Percentiles rank a stretch among this genome's conserved stretches.
Evolutionary conservation across 768 basidiomycete species (phyloP).

Genomic region (Calocybe cyanea): DNA sequence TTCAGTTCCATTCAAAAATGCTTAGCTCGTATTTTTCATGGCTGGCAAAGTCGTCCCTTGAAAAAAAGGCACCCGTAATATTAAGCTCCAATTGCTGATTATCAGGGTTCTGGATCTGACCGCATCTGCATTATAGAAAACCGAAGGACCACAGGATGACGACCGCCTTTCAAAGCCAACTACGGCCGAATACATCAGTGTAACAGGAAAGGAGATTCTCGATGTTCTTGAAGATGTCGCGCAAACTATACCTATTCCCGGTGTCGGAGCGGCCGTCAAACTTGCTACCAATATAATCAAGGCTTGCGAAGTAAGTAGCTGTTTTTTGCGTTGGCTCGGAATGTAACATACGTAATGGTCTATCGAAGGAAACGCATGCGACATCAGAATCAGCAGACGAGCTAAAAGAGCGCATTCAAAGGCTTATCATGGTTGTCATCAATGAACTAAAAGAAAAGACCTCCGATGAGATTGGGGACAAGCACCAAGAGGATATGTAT

Average conservation of each 20-base stretch:
- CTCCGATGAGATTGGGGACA: background rate
- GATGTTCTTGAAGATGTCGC: slow-evolving; percentile 5
- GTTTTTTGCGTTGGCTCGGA: background rate
- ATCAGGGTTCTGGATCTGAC: no score
- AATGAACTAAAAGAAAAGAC: slow-evolving; percentile 9
- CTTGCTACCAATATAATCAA: slow-evolving; percentile 3
- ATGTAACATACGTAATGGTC: background rate
- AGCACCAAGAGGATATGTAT: background rate
- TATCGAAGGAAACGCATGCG: slow-evolving; percentile 4
- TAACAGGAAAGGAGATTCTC: slow-evolving; percentile 6
- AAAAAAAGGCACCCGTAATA: no score
- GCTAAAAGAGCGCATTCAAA: slow-evolving; percentile 7
- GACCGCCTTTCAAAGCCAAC: no score
- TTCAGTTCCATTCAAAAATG: no score
- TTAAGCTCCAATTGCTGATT: background rate
- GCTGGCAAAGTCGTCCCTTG: no score
- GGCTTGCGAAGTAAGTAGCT: slow-evolving; percentile 11
- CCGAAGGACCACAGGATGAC: no score
- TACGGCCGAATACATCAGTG: slow-evolving; percentile 2
- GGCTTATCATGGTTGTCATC: slow-evolving; percentile 4
- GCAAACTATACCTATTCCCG: slow-evolving; percentile 4
- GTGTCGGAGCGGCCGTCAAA: no score
- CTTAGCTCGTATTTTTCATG: no score
- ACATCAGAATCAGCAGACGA: slow-evolving; percentile 6
- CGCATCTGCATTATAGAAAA: no score